These are phyloP conservation scores for Oxalis stricta DNA, from an alignment of 441 rosid species.

Conservation along the genomic window DNA sequence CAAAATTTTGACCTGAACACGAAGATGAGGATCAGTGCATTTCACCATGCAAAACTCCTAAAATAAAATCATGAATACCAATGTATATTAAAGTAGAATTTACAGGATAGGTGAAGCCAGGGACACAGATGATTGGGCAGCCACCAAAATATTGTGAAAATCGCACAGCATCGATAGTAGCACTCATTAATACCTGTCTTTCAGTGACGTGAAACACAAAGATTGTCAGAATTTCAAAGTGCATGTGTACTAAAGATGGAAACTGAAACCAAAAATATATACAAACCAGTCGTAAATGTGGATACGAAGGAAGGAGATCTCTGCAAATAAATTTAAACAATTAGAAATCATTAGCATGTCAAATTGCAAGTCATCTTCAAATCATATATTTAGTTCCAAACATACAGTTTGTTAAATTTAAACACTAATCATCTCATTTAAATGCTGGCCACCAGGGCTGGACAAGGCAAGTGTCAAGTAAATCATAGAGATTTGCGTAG, in stretches of 20 bases:
- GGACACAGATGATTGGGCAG: conserved; percentile 81
- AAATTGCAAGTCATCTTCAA: neutral
- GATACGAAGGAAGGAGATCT: conserved; percentile 77
- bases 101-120: conserved; percentile 94
- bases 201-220: too few species aligned
- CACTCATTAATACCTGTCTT: conserved; percentile 97
- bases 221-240: conserved; percentile 1
- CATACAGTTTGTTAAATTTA: too few species aligned
- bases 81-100: conserved; percentile 11
- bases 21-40: conserved; percentile 11
- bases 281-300: conserved; percentile 90
- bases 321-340: conserved; percentile 34
- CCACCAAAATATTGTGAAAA: conserved; percentile 94
- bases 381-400: too few species aligned
- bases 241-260: conserved; percentile 1
- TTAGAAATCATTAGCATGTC: conserved; percentile 6
- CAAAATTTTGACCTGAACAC: conserved; percentile 58
- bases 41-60: neutral
- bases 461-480: too few species aligned
- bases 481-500: too few species aligned
- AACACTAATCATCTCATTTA: too few species aligned
- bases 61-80: neutral
- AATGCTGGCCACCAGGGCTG: too few species aligned
- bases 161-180: conserved; percentile 86
- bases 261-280: conserved; percentile 4